Evolutionary conservation across 2,329 filamentous ascomycete genomes (phyloP).

Genomic region (Ascocoryne sarcoides): DNA sequence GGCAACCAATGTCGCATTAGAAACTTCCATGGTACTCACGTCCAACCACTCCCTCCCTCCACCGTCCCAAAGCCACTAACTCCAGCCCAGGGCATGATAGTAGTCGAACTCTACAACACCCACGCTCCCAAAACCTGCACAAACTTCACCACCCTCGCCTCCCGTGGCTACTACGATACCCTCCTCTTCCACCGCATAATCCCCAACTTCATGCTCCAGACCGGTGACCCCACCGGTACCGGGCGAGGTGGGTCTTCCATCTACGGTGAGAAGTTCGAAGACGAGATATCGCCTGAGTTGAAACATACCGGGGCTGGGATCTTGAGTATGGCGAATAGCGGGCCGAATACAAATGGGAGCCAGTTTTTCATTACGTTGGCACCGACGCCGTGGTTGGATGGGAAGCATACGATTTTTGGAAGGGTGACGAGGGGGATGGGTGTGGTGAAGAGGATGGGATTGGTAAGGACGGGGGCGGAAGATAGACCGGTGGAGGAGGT

Average conservation of each 20-base stretch:
- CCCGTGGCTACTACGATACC: slow-evolving; percentile 79
- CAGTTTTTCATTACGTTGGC: slow-evolving; percentile 96
- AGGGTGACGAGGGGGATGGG: slow-evolving; percentile 76
- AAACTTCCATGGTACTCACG: slow-evolving; percentile 71
- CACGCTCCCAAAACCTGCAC: slow-evolving; percentile 85
- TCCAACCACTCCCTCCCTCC: not conserved
- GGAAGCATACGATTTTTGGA: slow-evolving; percentile 95
- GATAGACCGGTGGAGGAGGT: slow-evolving; percentile 78
- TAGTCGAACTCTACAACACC: slow-evolving; percentile 78
- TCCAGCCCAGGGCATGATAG: slow-evolving; percentile 61
- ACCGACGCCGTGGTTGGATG: slow-evolving; percentile 91
- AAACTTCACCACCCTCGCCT: slow-evolving; percentile 76
- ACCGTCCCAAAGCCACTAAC: not conserved
- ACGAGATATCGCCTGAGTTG: slow-evolving; percentile 71
- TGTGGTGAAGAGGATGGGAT: slow-evolving; percentile 78
- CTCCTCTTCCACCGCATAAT: slow-evolving; percentile 92
- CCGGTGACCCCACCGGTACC: slow-evolving; percentile 87
- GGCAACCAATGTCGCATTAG: slow-evolving; percentile 70
- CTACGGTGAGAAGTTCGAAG: slow-evolving; percentile 88
- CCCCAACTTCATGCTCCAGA: slow-evolving; percentile 92
- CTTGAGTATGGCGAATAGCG: slow-evolving; percentile 94
- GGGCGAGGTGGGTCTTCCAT: slow-evolving; percentile 83
- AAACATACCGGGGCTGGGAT: slow-evolving; percentile 91
- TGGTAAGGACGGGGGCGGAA: slow-evolving; percentile 74
- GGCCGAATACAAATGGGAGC: slow-evolving; percentile 84